phyloP scores from a whole-genome alignment of 805 yeast species.

The Metschnikowia noctiluminum region DNA sequence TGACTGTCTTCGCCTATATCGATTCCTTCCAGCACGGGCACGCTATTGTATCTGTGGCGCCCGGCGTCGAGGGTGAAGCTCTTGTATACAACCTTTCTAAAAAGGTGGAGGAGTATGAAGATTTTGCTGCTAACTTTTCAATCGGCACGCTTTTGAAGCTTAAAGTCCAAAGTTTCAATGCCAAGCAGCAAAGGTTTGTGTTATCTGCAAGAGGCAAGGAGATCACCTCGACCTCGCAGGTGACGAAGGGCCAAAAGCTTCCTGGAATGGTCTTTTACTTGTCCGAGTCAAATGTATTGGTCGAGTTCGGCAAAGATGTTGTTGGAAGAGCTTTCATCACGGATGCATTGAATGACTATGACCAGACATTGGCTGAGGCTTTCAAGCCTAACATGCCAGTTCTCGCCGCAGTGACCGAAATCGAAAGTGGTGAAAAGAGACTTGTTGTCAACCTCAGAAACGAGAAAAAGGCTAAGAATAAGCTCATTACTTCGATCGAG shows the following conservation, averaged over 20 bases:
- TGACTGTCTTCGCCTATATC: slow-evolving; percentile 55
- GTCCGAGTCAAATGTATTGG: slow-evolving; percentile 56
- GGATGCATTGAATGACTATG: slow-evolving; percentile 72
- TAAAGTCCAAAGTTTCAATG: slow-evolving; percentile 50
- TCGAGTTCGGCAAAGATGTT: slow-evolving; percentile 63
- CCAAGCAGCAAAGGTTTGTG: slow-evolving; percentile 47
- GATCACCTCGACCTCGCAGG: slow-evolving; percentile 43
- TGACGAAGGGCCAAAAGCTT: slow-evolving; percentile 40
- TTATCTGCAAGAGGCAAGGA: slow-evolving; percentile 48
- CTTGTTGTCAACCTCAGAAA: slow-evolving; percentile 62
- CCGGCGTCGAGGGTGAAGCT: slow-evolving; percentile 63
- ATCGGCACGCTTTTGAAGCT: slow-evolving; percentile 68
- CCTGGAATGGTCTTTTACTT: slow-evolving; percentile 65
- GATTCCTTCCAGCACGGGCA: slow-evolving; percentile 59
- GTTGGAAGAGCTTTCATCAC: slow-evolving; percentile 67
- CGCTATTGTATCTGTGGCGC: slow-evolving; percentile 68
- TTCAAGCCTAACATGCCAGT: slow-evolving; percentile 52
- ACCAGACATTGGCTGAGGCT: slow-evolving; percentile 47
- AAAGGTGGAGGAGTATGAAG: slow-evolving; percentile 45
- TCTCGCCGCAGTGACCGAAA: slow-evolving; percentile 51
- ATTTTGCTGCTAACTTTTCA: slow-evolving; percentile 59
- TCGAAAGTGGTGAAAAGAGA: slow-evolving; percentile 48
- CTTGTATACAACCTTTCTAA: slow-evolving; percentile 61
- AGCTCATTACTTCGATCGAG: slow-evolving; percentile 41
- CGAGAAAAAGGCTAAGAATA: slow-evolving; percentile 48